Evolutionary conservation across 768 basidiomycete genomes (phyloP).

Genomic region (Phylloporus arenicola): DNA sequence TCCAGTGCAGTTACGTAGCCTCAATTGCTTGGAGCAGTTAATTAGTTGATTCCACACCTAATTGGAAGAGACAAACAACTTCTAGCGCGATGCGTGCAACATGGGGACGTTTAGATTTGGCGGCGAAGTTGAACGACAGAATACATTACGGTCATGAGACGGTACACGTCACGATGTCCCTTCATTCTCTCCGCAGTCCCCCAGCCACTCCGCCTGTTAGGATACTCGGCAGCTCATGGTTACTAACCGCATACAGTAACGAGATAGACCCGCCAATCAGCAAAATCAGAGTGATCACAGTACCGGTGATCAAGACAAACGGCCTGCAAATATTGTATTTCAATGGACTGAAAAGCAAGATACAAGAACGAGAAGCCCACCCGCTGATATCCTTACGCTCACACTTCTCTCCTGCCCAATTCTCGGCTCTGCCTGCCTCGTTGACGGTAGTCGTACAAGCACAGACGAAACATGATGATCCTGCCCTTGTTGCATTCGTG

Average conservation of each 20-base stretch:
- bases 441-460: slow-evolving; percentile 44
- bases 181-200: slow-evolving; percentile 48
- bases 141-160: slow-evolving; percentile 1
- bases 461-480: slow-evolving; percentile 47
- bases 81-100: not conserved
- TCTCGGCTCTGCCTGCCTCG: slow-evolving; percentile 49
- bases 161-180: not conserved
- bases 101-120: not conserved
- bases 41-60: not conserved
- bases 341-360: not conserved
- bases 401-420: slow-evolving; percentile 73
- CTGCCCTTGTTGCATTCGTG: slow-evolving; percentile 52
- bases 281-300: slow-evolving; percentile 56
- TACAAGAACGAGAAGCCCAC: slow-evolving; percentile 39
- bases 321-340: slow-evolving; percentile 41
- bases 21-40: no score
- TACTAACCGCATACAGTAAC: slow-evolving; percentile 59
- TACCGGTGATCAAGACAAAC: slow-evolving; percentile 71
- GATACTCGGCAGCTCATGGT: slow-evolving; percentile 65
- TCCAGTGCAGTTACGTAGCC: no score
- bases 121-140: not conserved
- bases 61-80: not conserved
- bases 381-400: slow-evolving; percentile 77
- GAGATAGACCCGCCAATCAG: slow-evolving; percentile 63
- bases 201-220: slow-evolving; percentile 55